These are phyloP conservation scores for barrel medic (Medicago truncatula) DNA, from an alignment of 306 rosid genomes.

Conservation along the genomic window DNA sequence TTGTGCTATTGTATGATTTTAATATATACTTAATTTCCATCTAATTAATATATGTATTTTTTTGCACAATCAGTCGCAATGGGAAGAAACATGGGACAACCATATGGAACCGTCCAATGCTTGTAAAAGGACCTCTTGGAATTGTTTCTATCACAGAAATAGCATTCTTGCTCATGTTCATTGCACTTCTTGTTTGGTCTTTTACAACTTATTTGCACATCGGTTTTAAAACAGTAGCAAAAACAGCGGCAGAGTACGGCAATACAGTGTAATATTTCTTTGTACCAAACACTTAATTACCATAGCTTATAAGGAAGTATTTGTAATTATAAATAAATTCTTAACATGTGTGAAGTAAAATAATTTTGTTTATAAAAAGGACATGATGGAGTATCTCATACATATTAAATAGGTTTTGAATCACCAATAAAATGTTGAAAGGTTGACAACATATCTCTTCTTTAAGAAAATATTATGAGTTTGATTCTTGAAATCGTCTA, in stretches of 20 bases:
- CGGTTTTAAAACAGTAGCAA: slow-evolving; percentile 41
- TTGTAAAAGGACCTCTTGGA: slow-evolving; percentile 84
- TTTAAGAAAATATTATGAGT: too few relatives aligned
- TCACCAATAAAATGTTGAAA: too few relatives aligned
- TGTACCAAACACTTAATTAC: background rate
- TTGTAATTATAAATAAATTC: too few relatives aligned
- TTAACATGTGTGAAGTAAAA: too few relatives aligned
- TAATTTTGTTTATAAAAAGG: too few relatives aligned
- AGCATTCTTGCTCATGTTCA: slow-evolving; percentile 65
- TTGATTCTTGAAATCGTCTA: too few relatives aligned
- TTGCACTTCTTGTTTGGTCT: slow-evolving; percentile 66
- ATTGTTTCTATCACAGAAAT: slow-evolving; percentile 72
- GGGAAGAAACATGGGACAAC: background rate
- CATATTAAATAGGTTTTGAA: too few relatives aligned
- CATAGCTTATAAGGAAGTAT: too few relatives aligned
- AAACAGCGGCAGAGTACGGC: slow-evolving; percentile 47
- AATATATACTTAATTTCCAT: background rate
- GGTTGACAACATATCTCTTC: too few relatives aligned
- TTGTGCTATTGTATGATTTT: too few relatives aligned
- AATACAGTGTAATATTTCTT: slow-evolving; percentile 50
- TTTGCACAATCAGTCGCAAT: background rate
- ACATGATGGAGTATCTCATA: too few relatives aligned
- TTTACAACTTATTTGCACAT: slow-evolving; percentile 43
- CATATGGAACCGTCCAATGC: slow-evolving; percentile 58
- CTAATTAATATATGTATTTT: background rate